Evolutionary conservation across 768 basidiomycete species (phyloP), one percentile per base, ranked within the genome.

Genomic region (Cubamyces sp.): DNA sequence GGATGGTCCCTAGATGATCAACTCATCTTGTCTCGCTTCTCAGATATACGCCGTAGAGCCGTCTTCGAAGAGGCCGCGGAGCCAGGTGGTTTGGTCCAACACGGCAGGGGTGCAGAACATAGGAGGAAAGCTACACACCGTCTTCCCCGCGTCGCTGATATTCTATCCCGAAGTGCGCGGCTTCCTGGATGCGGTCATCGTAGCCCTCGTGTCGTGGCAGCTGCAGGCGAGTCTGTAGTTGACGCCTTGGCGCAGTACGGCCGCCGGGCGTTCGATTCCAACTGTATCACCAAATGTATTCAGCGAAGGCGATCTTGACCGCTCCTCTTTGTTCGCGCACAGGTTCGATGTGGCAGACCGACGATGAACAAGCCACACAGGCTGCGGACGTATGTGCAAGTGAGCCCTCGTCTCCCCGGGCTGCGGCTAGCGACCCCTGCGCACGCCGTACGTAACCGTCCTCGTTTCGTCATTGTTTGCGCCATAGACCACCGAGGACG

Each of bases 61-160:
- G 45, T 30, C 46, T 23, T 45, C 48, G 16, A 40, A 41, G 12
- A 45, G 21, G 40, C 34, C 34, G 34, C 57, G 39, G 14, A 37
- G 43, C 12, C 48, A 48, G 25, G 48, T 58, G 21, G 48, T 23
- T 6, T 58, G 40, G 48, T 58, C 57, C 4, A 49, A n/a, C 21
- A 19, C 49, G 25, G 37, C 48, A n/a, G 40, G 25, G 40, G 49
- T n/a, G 16, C 48, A 34, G 57, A 37, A 5, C 18, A 30, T 15
- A 40, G 56, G 47, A 25, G 56, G 21, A 42, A 18, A 42, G 41
- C 43, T 42, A 11, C 57, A 37, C 26, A 50, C 37, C 16, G 39
- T 58, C 48, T 58, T 58, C 57, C 57, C 57, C 9, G 40, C 49
- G 5, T 40, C 37, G 9, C 41, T 58, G 56, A 57, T 40, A n/a